A percentile compares a stretch with the other conserved stretches of the same genome.
phyloP scores from a whole-genome alignment of 2,329 filamentous ascomycete species.

The Colletotrichum sp. region DNA sequence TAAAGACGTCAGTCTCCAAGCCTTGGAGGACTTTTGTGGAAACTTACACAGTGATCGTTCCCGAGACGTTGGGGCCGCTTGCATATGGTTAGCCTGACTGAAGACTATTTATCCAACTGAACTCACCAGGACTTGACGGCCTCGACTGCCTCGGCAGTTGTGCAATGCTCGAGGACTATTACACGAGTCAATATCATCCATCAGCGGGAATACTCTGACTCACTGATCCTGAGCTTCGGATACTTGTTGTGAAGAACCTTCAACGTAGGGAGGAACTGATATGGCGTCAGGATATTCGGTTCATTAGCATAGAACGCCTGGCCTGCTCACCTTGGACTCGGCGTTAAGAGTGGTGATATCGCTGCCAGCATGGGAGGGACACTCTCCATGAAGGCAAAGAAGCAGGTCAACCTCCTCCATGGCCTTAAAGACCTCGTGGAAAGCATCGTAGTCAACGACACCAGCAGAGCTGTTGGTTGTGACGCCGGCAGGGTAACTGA shows the following conservation, averaged over 20 bases:
- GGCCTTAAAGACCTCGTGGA: conserved; percentile 82
- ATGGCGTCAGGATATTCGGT: background rate
- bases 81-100: conserved; percentile 41
- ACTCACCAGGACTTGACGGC: conserved; percentile 57
- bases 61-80: conserved; percentile 78
- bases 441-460: conserved; percentile 71
- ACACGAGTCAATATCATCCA: background rate
- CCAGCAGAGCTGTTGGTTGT: conserved; percentile 73
- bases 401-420: conserved; percentile 86
- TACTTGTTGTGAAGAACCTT: conserved; percentile 75
- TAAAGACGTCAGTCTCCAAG: conserved; percentile 37
- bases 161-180: conserved; percentile 79
- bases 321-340: conserved; percentile 55
- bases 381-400: conserved; percentile 94
- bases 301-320: background rate
- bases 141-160: conserved; percentile 79
- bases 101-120: too few relatives aligned
- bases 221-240: conserved; percentile 67
- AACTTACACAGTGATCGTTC: conserved; percentile 33
- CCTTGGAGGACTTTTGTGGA: background rate
- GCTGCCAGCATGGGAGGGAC: conserved; percentile 48
- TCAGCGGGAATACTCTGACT: background rate
- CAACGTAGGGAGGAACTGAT: conserved; percentile 78
- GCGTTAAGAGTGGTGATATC: conserved; percentile 68
- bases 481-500: conserved; percentile 45